Conservation (phyloP, 768 basidiomycete species). For the Leccinum longicurvipes region DNA sequence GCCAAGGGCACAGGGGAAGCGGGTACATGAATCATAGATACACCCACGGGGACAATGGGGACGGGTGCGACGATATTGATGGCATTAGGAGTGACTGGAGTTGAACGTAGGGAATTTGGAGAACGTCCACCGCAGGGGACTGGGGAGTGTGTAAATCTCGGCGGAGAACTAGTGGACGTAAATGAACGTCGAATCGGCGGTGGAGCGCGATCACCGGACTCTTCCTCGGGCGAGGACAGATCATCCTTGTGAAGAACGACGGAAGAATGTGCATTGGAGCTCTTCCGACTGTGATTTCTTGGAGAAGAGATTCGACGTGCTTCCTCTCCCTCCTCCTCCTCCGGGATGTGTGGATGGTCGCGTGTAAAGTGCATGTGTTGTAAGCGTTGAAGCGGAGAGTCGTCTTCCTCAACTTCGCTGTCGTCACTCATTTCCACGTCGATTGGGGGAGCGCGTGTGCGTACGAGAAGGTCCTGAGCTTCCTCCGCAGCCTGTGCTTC, state of each 20-base stretch:
- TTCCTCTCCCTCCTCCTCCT: conserved; percentile 66
- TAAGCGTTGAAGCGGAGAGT: conserved; percentile 36
- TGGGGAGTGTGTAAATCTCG: conserved; percentile 22
- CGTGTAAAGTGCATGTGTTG: conserved; percentile 38
- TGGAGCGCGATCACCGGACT: conserved; percentile 11
- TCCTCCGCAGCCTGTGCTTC: conserved; percentile 40
- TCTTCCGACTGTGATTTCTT: conserved; percentile 18
- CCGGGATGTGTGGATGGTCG: conserved; percentile 60
- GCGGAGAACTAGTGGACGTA: conserved; percentile 11
- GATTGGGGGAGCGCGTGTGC: conserved; percentile 56
- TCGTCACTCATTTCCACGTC: conserved; percentile 77
- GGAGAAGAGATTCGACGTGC: conserved; percentile 25
- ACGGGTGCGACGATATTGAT: conserved; percentile 22
- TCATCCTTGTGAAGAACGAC: conserved; percentile 27
- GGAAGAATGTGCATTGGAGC: conserved; percentile 33
- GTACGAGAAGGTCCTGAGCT: conserved; percentile 45
- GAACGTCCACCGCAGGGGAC: conserved; percentile 14
- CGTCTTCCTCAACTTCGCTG: conserved; percentile 66
- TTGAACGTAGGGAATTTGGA: conserved; percentile 19
- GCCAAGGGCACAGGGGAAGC: conserved; percentile 19
- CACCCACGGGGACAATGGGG: conserved; percentile 20
- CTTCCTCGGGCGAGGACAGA: conserved; percentile 8
- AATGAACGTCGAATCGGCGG: conserved; percentile 16
- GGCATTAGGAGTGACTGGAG: conserved; percentile 27
- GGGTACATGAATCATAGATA: conserved; percentile 19